Base-by-base conservation (phyloP, 768 basidiomycete genomes). In the Russula sp. region DNA sequence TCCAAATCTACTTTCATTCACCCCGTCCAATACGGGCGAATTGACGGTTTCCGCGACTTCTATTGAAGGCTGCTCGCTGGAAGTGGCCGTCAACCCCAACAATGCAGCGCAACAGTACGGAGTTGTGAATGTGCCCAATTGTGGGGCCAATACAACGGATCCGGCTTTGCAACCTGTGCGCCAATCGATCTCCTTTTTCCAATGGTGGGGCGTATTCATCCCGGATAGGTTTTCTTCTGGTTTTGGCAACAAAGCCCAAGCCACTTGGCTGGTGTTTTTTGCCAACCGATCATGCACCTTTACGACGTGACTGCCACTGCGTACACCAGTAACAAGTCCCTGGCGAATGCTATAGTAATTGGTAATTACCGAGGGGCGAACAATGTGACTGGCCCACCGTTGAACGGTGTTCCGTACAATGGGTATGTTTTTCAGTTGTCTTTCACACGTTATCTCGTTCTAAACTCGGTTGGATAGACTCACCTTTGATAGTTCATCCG, bases 171-270 rank as follows among this genome's bases (percentile, higher is more conserved):
- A 77, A 39, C 85, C 87, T 9, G 62, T 63, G 39, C 10, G 62
- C 18, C n/a, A 4, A n/a, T 48, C 31, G n/a, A 37, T 53, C 27
- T 6, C 27, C 27, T 27, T 4, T 40, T 53, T 18, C 22, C 5
- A 16, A 3, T 6, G 11, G 39, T 20, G 5, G 11, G 35, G 14
- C 44, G 22, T 48, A 10, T 51, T 48, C 35, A 63, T 34, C 31
- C 34, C 32, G 16, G 27, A 22, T 52, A 63, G 62, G 83, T 88
- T 48, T 78, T 87, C 74, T 89, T 88, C 68, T 89, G 86, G 85
- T 87, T 71, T 70, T 86, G 77, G 70, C 75, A 80, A 55, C 62
- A 59, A 6, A 65, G 64, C 37, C 56, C 65, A 13, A 70, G 76
- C 49, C 68, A 70, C 55, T 68, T 71, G 16, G 73, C 64, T 57